Base-by-base conservation (phyloP, 352 stramenopile species). In the Blastocystis sp. region DNA sequence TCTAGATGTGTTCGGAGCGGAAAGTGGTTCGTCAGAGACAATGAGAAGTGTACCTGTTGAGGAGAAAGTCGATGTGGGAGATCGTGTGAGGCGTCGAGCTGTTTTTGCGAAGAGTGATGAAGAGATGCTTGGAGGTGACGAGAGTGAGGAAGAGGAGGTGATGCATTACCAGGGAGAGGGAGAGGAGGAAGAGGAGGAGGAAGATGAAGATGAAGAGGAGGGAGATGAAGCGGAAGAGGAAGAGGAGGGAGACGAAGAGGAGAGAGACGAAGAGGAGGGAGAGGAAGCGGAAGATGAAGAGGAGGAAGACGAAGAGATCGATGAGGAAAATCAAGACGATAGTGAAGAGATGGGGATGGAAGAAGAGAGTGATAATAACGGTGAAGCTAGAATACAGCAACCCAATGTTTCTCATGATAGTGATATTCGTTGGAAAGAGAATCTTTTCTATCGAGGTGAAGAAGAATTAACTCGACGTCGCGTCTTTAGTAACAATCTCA, bases 41-140 rank as follows among this genome's bases (percentile, higher is more conserved):
- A 9, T 48, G 40, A 48, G 9, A 48, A 48, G 9, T 2, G 93
- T 0, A 90, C 90, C 54, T 90, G 24, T 91, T 0, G 90, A 93
- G 15, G 92, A 94, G 0, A 91, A 92, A 0, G 90, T 90, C 1
- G 91, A 94, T 24, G 91, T 93, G 0, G 90, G 92, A 40, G 33
- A 54, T n/a, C 24, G 69, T 33, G 13, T 64, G 51, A 44, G 87
- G 33, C 69, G 53, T 5, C 42, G 82, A 80, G 59, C 48, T 30
- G 62, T 90, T n/a, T 82, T 82, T 44, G 81, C 33, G 19, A 48
- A 33, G 40, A 76, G 68, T 27, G 66, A 95, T 90, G 94, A 95
- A 91, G 94, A 89, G 7, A 93, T 96, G 69, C 91, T 90, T 0
- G 93, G 95, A 53, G 70, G 94, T 42, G 92, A 93, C 53, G 92